phyloP scores from a whole-genome alignment of 805 yeast species.

The Candida pseudofarinosa region DNA sequence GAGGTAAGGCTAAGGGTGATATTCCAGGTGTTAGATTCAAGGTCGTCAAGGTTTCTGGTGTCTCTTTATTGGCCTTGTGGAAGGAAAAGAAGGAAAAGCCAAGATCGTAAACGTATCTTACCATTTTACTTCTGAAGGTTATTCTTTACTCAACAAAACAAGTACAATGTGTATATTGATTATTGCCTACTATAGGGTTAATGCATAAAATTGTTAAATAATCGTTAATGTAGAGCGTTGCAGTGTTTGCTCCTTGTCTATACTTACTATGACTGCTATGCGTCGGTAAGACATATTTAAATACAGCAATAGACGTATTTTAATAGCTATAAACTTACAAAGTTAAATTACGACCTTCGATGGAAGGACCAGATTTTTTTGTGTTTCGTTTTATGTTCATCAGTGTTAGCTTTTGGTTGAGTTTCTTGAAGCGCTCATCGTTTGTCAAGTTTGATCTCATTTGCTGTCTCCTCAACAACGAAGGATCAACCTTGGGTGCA shows the following conservation, averaged over 20 bases:
- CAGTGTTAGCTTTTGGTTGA: conserved; percentile 55
- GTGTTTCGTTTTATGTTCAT: conserved; percentile 43
- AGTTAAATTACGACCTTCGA: conserved; percentile 64
- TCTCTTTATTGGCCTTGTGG: conserved; percentile 98
- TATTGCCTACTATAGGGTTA: conserved; percentile 10
- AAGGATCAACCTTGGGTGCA: conserved; percentile 76
- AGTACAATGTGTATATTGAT: conserved; percentile 16
- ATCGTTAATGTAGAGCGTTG: neutral
- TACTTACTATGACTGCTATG: no score
- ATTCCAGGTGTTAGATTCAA: conserved; percentile 99
- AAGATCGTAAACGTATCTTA: conserved; percentile 69
- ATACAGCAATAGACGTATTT: neutral
- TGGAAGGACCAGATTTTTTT: conserved; percentile 71
- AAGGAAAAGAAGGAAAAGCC: conserved; percentile 99
- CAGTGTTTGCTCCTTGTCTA: no score
- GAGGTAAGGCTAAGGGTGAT: conserved; percentile 99
- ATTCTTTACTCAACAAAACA: conserved; percentile 4
- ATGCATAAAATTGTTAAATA: conserved; percentile 14
- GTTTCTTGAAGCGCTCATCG: conserved; percentile 78
- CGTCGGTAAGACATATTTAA: neutral
- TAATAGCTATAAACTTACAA: conserved; percentile 18
- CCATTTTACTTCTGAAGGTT: conserved; percentile 2
- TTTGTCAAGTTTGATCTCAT: conserved; percentile 41
- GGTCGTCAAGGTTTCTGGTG: conserved; percentile 99
- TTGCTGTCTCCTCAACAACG: conserved; percentile 40